Percentiles rank a stretch among this genome's conserved stretches.
phyloP scores from a whole-genome alignment of 768 basidiomycete genomes.

The Rubroboletus satanas region DNA sequence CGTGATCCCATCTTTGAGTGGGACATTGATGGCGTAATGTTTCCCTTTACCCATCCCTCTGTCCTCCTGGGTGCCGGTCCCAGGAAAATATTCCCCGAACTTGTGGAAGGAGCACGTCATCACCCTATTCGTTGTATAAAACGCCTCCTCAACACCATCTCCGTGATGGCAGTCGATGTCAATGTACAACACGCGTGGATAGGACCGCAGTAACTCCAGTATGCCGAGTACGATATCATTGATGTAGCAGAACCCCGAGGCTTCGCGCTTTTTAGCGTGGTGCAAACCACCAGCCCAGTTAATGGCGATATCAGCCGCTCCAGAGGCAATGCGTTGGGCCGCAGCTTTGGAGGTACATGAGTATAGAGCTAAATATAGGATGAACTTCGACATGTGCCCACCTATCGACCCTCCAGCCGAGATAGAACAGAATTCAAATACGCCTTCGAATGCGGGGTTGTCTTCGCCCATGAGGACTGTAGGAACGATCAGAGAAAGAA shows the following conservation, averaged over 20 bases:
- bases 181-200: constrained; percentile 89
- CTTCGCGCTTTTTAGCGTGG: constrained; percentile 99
- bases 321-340: constrained; percentile 73
- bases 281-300: constrained; percentile 99
- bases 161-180: constrained; percentile 99
- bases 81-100: constrained; percentile 81
- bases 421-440: constrained; percentile 96
- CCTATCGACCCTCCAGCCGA: constrained; percentile 94
- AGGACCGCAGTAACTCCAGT: constrained; percentile 83
- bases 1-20: constrained; percentile 89
- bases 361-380: background rate
- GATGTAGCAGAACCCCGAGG: constrained; percentile 98
- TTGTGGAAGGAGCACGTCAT: constrained; percentile 98
- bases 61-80: constrained; percentile 80
- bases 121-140: constrained; percentile 95
- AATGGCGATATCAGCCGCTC: constrained; percentile 77
- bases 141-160: constrained; percentile 98
- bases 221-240: constrained; percentile 97
- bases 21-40: constrained; percentile 90
- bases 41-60: constrained; percentile 79
- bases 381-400: constrained; percentile 33
- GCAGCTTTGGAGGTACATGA: constrained; percentile 49
- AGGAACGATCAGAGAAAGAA: background rate
- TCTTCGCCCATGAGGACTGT: constrained; percentile 77
- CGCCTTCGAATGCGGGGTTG: constrained; percentile 93